Percentiles rank a stretch among this genome's conserved stretches.
phyloP scores from a whole-genome alignment of 371 early-diverging fungal genomes.

The Smittium culicis region DNA sequence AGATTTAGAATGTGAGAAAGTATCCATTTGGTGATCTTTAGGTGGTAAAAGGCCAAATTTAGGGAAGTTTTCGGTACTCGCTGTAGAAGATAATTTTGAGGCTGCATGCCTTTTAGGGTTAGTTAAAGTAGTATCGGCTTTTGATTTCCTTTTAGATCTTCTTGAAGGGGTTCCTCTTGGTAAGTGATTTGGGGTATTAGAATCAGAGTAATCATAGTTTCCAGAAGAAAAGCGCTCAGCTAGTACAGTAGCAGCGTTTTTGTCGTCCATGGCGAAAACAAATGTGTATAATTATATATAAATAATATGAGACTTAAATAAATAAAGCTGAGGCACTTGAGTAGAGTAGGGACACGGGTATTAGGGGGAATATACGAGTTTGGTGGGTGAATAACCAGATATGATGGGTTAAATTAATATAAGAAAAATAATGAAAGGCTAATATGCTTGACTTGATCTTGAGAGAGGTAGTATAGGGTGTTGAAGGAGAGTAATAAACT shows the following conservation, averaged over 20 bases:
- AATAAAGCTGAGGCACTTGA: too few relatives aligned
- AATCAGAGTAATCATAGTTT: neutral
- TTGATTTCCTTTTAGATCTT: neutral
- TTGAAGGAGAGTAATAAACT: too few relatives aligned
- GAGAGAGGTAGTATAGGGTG: too few relatives aligned
- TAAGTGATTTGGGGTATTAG: neutral
- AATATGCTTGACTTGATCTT: too few relatives aligned
- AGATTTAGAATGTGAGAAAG: neutral
- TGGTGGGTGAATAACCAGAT: too few relatives aligned
- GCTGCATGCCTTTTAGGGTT: neutral
- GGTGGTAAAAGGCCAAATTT: neutral
- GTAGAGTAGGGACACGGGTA: too few relatives aligned
- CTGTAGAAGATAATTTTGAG: neutral
- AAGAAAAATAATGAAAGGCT: too few relatives aligned
- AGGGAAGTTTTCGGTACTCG: neutral
- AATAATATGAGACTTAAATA: too few relatives aligned
- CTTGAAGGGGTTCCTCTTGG: neutral
- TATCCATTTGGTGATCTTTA: neutral
- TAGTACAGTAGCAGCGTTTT: constrained; percentile 8
- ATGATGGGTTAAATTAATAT: too few relatives aligned
- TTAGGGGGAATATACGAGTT: too few relatives aligned
- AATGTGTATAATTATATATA: too few relatives aligned
- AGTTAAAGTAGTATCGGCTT: neutral
- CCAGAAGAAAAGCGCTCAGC: constrained; percentile 6
- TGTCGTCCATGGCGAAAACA: too few relatives aligned